Percentiles rank a stretch among this genome's conserved stretches.
phyloP scores from a whole-genome alignment of 2,329 filamentous ascomycete genomes.

The Fusarium hostae region DNA sequence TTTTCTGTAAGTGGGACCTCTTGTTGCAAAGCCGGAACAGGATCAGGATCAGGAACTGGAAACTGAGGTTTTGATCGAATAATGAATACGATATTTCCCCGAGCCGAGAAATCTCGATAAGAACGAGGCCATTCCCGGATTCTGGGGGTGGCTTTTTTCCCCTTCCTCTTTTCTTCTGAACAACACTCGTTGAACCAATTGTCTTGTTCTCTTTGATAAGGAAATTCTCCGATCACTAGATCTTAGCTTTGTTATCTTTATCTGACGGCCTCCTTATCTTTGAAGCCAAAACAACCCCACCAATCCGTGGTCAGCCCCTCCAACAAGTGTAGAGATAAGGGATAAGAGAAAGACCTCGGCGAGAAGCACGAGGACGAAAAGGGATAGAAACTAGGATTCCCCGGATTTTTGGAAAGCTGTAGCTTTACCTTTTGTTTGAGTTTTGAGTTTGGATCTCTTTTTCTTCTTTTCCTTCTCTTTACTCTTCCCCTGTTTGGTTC shows the following conservation, averaged over 20 bases:
- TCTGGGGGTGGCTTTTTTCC: slow-evolving; percentile 14
- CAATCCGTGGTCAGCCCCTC: slow-evolving; percentile 28
- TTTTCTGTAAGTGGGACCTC: slow-evolving; percentile 29
- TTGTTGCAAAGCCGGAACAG: background rate
- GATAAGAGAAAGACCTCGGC: slow-evolving; percentile 21
- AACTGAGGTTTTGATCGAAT: slow-evolving; percentile 30
- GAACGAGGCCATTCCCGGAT: slow-evolving; percentile 24
- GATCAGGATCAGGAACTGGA: background rate
- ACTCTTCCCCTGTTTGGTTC: background rate
- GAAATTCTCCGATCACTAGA: slow-evolving; percentile 13
- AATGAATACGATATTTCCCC: slow-evolving; percentile 14
- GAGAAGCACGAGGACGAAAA: background rate
- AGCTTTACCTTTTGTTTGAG: slow-evolving; percentile 12
- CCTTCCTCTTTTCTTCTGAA: background rate
- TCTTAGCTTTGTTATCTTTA: background rate
- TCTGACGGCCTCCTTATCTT: slow-evolving; percentile 34
- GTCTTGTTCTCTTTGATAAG: slow-evolving; percentile 7
- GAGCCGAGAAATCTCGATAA: slow-evolving; percentile 27
- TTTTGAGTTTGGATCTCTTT: slow-evolving; percentile 3
- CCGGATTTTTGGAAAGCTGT: slow-evolving; percentile 22
- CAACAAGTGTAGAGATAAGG: slow-evolving; percentile 39
- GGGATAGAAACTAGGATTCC: slow-evolving; percentile 20
- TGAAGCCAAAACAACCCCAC: slow-evolving; percentile 35
- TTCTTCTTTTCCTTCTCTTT: slow-evolving; percentile 19
- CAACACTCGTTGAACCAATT: slow-evolving; percentile 25